Percentiles rank a stretch among this genome's conserved stretches.
These are phyloP conservation scores for Malus sylvestris DNA, from an alignment of 306 rosid species.

Conservation along the genomic window DNA sequence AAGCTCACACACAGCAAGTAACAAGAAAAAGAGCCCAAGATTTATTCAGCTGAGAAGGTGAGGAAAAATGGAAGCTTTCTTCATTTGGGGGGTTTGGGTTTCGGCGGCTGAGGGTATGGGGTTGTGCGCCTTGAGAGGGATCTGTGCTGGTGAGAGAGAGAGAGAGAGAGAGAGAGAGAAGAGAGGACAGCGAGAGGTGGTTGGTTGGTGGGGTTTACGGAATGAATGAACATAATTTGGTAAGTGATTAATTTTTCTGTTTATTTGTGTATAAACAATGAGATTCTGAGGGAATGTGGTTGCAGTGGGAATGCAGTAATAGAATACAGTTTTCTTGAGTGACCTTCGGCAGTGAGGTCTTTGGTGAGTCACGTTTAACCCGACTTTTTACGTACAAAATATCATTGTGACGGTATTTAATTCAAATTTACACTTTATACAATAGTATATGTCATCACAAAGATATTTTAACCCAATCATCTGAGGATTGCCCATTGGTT, in stretches of 20 bases:
- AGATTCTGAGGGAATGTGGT: background rate
- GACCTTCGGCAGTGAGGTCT: background rate
- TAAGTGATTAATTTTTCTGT: conserved; percentile 2
- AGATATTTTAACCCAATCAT: no score
- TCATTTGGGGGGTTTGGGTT: background rate
- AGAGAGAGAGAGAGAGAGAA: background rate
- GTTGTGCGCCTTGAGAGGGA: background rate
- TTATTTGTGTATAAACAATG: background rate
- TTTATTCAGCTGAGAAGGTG: background rate
- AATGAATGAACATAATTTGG: conserved; percentile 1
- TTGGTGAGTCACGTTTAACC: background rate
- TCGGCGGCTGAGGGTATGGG: background rate
- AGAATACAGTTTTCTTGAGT: background rate
- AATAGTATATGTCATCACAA: no score
- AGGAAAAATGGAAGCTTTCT: background rate
- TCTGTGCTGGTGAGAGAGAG: background rate
- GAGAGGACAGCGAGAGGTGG: no score
- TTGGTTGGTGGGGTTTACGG: conserved; percentile 12
- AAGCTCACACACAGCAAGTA: background rate
- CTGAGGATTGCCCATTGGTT: no score
- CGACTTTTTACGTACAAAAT: rapidly evolving
- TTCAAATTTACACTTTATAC: rapidly evolving
- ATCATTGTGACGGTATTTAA: background rate
- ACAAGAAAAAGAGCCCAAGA: background rate
- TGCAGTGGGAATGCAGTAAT: background rate